These are phyloP conservation scores for Aristolochia fimbriata DNA, from an alignment of 164 flowering plant species.

Conservation along the genomic window DNA sequence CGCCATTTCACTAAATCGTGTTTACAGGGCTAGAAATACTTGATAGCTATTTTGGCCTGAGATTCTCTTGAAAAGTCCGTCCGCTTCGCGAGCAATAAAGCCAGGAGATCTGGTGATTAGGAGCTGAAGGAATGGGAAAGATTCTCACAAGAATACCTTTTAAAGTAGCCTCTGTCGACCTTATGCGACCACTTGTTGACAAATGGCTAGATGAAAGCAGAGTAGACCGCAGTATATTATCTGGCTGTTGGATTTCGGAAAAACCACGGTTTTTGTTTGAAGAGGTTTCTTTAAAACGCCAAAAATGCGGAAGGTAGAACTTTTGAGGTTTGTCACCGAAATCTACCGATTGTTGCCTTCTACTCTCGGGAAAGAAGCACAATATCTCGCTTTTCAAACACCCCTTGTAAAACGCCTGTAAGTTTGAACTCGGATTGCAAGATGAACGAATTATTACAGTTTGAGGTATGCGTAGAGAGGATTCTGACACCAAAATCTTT, in stretches of 20 bases:
- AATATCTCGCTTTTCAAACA: background rate
- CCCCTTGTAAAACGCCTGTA: background rate
- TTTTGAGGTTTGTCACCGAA: background rate
- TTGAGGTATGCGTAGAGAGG: background rate
- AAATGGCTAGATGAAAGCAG: background rate
- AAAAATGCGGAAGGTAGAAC: too few relatives aligned
- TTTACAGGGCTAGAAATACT: too few relatives aligned
- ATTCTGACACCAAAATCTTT: background rate
- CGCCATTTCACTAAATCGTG: conserved; percentile 34
- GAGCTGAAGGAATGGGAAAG: background rate
- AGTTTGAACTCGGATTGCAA: background rate
- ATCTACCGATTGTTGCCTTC: background rate
- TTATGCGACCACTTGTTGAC: background rate
- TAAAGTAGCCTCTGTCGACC: conserved; percentile 2
- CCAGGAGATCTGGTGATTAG: background rate
- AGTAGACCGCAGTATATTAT: background rate
- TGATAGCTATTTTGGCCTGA: conserved; percentile 1
- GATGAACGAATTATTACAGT: background rate
- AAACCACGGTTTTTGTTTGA: background rate
- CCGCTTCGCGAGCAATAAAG: background rate
- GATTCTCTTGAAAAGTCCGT: conserved; percentile 15
- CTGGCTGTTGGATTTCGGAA: conserved; percentile 1
- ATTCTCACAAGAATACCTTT: background rate
- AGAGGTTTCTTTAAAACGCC: too few relatives aligned
- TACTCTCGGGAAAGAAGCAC: background rate